Base-by-base conservation (phyloP, 2,329 filamentous ascomycete species). In the Magnaporthiopsis incrustans region DNA sequence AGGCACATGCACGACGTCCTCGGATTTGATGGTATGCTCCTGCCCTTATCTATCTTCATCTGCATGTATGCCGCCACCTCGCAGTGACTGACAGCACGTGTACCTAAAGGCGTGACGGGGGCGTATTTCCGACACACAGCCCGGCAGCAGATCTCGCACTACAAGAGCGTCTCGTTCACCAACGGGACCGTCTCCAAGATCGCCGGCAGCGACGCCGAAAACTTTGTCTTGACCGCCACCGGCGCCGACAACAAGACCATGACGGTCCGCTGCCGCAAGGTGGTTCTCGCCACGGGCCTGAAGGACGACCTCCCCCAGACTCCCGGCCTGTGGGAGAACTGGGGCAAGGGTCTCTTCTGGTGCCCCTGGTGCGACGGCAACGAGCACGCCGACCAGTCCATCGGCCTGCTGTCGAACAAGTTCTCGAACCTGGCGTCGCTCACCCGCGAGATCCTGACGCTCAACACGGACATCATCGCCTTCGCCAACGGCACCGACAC, bases 281-380 rank as follows among this genome's bases (percentile, higher is more conserved):
- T 88, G 50, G 74, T 88, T 44, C 78, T 88, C 4, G 85, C 78
- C 27, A 87, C 84, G 0, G 85, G 85, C 6, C 72, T 88, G 26
- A 74, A 73, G 8, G 85, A 87, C 68, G 70, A 84, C 30, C 73
- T 88, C 2, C 84, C 85, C 1, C 27, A 65, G 0, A 86, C 83
- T 0, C 84, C 85, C 0, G 85, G 85, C 0, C 63, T 87, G 0
- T 38, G 67, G 10, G 81, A 85, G 64, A 81, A 79, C 68, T 88
- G 82, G 79, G 84, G 83, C 61, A 77, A 82, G 65, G 85, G 85
- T 7, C 80, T 87, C 62, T 87, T 75, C 73, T 87, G 85, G 83
- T 88, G 85, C 64, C 84, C 84, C 0, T 88, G 85, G 85, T 88
- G 85, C 67, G 85, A 88, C 69, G 85, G 85, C 15, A 77, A 82